These are phyloP conservation scores for Cercospora citrullina DNA, from an alignment of 2,329 filamentous ascomycete species.

Conservation along the genomic window DNA sequence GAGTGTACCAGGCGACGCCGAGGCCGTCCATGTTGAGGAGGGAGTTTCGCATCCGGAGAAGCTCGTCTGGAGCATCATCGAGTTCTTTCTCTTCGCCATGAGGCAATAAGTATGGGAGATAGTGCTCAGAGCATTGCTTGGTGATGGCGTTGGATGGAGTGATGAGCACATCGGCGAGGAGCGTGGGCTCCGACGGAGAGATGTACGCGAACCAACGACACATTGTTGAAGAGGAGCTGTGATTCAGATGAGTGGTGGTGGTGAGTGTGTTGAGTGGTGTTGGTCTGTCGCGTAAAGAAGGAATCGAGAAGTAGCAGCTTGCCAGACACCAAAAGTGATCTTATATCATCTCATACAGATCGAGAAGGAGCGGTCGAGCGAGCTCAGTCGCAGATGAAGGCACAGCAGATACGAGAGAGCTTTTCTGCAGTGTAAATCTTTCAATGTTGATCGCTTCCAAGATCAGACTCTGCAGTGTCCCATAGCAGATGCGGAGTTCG, in stretches of 20 bases:
- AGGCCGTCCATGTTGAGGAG: constrained; percentile 48
- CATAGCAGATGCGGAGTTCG: not conserved
- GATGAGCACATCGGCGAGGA: constrained; percentile 56
- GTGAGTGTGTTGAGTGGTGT: too few species aligned
- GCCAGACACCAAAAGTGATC: not conserved
- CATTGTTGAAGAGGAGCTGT: not conserved
- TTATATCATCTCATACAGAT: not conserved
- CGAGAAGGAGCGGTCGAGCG: not conserved
- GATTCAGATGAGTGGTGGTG: not conserved
- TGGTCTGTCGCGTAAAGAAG: not conserved
- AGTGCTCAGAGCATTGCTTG: constrained; percentile 45
- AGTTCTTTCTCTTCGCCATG: constrained; percentile 43
- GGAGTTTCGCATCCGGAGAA: constrained; percentile 51
- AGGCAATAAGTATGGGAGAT: constrained; percentile 52
- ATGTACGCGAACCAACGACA: constrained; percentile 58
- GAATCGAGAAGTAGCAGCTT: too few species aligned
- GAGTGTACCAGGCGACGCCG: constrained; percentile 52
- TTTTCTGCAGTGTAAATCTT: not conserved
- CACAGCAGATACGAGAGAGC: not conserved
- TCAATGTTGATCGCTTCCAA: not conserved
- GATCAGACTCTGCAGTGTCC: not conserved
- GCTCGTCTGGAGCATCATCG: constrained; percentile 43
- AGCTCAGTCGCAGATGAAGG: too few species aligned
- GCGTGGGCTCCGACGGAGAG: constrained; percentile 52
- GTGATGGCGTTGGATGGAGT: constrained; percentile 46